Percentiles rank a stretch among this genome's conserved stretches.
Evolutionary conservation across 1,284 basidiomycete species (phyloP).

Genomic region (Ganoderma sinense): DNA sequence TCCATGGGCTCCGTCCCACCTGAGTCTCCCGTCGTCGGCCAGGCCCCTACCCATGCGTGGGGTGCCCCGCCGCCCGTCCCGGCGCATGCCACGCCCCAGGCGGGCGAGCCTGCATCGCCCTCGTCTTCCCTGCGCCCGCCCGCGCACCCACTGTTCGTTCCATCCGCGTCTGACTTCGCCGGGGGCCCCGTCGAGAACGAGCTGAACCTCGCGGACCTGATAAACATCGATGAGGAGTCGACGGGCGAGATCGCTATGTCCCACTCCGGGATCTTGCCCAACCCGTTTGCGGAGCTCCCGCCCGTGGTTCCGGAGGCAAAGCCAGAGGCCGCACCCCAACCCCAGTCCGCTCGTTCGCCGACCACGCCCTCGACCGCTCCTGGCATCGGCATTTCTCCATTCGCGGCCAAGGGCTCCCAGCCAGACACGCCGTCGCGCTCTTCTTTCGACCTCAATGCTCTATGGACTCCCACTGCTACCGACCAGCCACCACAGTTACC

Average conservation of each 20-base stretch:
- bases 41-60: conserved; percentile 41
- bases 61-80: conserved; percentile 72
- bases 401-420: conserved; percentile 51
- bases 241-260: conserved; percentile 36
- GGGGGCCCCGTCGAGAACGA: conserved; percentile 57
- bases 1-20: conserved; percentile 61
- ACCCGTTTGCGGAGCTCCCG: conserved; percentile 27
- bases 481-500: conserved; percentile 11
- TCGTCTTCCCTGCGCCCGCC: conserved; percentile 47
- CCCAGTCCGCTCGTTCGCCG: conserved; percentile 32
- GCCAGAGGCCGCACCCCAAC: conserved; percentile 29
- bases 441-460: conserved; percentile 74
- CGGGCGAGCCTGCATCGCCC: conserved; percentile 60
- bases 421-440: conserved; percentile 50
- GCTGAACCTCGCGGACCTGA: conserved; percentile 76
- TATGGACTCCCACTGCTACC: conserved; percentile 55
- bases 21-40: conserved; percentile 63
- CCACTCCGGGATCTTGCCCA: conserved; percentile 25
- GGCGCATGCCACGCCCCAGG: conserved; percentile 62
- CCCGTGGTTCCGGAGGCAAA: conserved; percentile 14
- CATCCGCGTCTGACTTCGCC: conserved; percentile 50
- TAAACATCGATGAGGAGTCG: conserved; percentile 79
- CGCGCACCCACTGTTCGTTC: conserved; percentile 49
- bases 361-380: conserved; percentile 34
- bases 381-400: conserved; percentile 54